These are phyloP conservation scores for Ustilaginoidea virens DNA, from an alignment of 2,329 filamentous ascomycete species.

Conservation along the genomic window DNA sequence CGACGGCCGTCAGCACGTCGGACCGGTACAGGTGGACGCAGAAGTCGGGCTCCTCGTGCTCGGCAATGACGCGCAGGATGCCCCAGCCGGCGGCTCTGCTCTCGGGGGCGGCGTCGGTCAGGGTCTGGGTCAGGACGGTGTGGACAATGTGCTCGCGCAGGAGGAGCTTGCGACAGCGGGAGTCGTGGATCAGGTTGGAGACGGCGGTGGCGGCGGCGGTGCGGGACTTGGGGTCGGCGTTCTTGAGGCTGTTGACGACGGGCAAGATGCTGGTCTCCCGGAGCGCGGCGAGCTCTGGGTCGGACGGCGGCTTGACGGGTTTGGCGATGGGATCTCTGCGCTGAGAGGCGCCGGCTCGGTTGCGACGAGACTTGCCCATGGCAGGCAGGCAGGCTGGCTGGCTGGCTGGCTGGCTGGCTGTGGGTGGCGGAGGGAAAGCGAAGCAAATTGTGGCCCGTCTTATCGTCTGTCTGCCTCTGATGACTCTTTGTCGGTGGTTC, in stretches of 20 bases:
- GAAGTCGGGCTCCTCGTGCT: constrained; percentile 51
- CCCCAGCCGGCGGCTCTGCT: constrained; percentile 53
- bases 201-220: constrained; percentile 43
- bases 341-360: constrained; percentile 29
- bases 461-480: neutral
- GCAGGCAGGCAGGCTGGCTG: no score
- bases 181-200: constrained; percentile 45
- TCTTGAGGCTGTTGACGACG: constrained; percentile 43
- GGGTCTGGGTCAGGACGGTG: constrained; percentile 45
- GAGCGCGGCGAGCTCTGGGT: constrained; percentile 47
- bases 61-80: constrained; percentile 43
- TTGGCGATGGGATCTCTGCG: constrained; percentile 42
- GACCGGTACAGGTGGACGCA: constrained; percentile 48
- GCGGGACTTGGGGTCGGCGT: constrained; percentile 41
- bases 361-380: constrained; percentile 47
- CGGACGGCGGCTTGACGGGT: constrained; percentile 42
- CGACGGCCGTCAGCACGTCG: constrained; percentile 45
- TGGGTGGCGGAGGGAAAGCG: neutral
- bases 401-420: no score
- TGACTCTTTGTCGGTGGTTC: neutral
- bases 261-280: constrained; percentile 49
- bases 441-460: neutral
- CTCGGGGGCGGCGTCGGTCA: constrained; percentile 47
- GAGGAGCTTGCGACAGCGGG: constrained; percentile 47
- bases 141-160: constrained; percentile 51